phyloP scores from a whole-genome alignment of 768 basidiomycete species.

The Suillus luteus region DNA sequence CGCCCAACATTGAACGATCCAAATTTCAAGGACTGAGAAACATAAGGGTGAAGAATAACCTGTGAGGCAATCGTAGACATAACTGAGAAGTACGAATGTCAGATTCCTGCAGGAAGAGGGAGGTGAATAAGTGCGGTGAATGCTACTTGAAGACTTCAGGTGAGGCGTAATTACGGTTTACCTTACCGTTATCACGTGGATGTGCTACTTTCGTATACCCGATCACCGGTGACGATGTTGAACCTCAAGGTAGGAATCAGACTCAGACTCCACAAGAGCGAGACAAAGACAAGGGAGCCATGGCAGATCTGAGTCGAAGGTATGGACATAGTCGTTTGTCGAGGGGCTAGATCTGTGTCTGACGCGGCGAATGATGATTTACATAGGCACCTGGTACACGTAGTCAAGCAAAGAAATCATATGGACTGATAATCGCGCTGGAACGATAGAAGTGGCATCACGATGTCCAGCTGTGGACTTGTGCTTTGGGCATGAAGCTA shows the following conservation, averaged over 20 bases:
- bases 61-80: constrained; percentile 60
- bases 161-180: constrained; percentile 11
- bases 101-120: constrained; percentile 17
- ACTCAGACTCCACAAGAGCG: constrained; percentile 6
- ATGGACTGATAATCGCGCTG: neutral
- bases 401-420: neutral
- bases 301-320: neutral
- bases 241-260: neutral
- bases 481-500: neutral
- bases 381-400: no score
- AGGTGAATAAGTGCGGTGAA: constrained; percentile 11
- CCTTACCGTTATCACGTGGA: constrained; percentile 33
- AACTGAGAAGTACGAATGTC: constrained; percentile 7
- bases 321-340: neutral
- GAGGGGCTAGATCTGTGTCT: neutral
- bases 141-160: neutral
- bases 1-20: constrained; percentile 81
- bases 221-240: constrained; percentile 4
- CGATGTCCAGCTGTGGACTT: neutral
- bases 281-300: neutral
- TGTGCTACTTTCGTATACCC: constrained; percentile 14
- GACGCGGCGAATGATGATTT: neutral
- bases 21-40: constrained; percentile 75
- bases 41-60: constrained; percentile 80
- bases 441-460: neutral